phyloP scores from a whole-genome alignment of 768 basidiomycete species.

The Gautieria morchelliformis region DNA sequence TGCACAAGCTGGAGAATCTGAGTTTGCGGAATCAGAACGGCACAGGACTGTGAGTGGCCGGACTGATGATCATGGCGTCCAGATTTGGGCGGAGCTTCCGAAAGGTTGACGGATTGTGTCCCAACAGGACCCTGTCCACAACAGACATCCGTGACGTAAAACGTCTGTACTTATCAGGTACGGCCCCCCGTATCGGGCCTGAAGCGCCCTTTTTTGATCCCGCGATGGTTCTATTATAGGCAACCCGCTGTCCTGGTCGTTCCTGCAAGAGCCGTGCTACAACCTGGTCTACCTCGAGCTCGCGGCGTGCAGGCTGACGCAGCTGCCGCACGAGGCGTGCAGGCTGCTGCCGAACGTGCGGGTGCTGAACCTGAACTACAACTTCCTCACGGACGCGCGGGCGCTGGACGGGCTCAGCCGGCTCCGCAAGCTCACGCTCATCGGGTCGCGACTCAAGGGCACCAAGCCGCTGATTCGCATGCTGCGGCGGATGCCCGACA shows the following conservation, averaged over 20 bases:
- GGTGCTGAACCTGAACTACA: constrained; percentile 93
- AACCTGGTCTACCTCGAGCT: constrained; percentile 88
- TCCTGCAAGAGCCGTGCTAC: constrained; percentile 63
- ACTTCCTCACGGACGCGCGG: constrained; percentile 57
- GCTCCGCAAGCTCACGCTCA: constrained; percentile 75
- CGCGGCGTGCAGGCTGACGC: constrained; percentile 73
- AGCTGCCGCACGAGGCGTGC: constrained; percentile 60
- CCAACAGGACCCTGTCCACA: constrained; percentile 17
- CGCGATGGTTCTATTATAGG: constrained; percentile 24
- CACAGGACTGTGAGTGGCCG: constrained; percentile 64
- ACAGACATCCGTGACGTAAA: constrained; percentile 81
- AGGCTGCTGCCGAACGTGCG: constrained; percentile 73
- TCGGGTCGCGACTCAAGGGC: constrained; percentile 69
- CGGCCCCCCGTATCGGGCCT: constrained; percentile 19
- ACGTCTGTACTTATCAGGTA: constrained; percentile 90
- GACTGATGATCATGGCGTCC: constrained; percentile 17
- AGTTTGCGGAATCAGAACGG: constrained; percentile 85
- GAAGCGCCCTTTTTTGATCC: neutral
- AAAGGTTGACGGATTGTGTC: constrained; percentile 7
- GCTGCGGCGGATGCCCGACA: constrained; percentile 60
- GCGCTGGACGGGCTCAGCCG: constrained; percentile 61
- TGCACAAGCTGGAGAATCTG: constrained; percentile 77
- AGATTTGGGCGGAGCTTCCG: constrained; percentile 23
- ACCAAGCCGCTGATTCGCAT: constrained; percentile 66
- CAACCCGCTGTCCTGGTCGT: constrained; percentile 35